These are phyloP conservation scores for Aaosphaeria arxii DNA, from an alignment of 2,329 filamentous ascomycete genomes.

Conservation along the genomic window DNA sequence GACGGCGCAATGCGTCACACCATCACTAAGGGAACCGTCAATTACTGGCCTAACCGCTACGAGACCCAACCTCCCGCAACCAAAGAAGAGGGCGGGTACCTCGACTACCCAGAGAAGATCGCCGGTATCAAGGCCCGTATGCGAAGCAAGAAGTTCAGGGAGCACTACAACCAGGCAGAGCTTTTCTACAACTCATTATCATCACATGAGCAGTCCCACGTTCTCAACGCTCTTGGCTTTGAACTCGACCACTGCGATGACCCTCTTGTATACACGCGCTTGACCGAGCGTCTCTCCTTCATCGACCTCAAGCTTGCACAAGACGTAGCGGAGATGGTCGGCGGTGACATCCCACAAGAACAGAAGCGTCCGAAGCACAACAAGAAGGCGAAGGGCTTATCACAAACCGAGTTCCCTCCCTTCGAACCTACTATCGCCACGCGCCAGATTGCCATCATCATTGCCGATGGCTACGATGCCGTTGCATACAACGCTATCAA, in stretches of 20 bases:
- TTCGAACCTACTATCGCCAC: slow-evolving; percentile 64
- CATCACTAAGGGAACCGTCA: slow-evolving; percentile 69
- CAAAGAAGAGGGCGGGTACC: slow-evolving; percentile 62
- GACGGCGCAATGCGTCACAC: slow-evolving; percentile 72
- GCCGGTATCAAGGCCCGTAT: slow-evolving; percentile 68
- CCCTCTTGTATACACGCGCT: slow-evolving; percentile 68
- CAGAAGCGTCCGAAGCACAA: slow-evolving; percentile 60
- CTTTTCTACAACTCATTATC: slow-evolving; percentile 79
- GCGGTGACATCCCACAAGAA: slow-evolving; percentile 58
- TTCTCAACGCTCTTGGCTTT: slow-evolving; percentile 61
- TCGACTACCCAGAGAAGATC: slow-evolving; percentile 64
- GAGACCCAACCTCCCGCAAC: slow-evolving; percentile 62
- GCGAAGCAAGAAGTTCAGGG: slow-evolving; percentile 70
- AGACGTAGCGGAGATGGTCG: slow-evolving; percentile 67
- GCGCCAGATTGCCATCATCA: slow-evolving; percentile 70
- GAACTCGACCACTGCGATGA: slow-evolving; percentile 83
- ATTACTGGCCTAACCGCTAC: slow-evolving; percentile 78
- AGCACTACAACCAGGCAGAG: slow-evolving; percentile 75
- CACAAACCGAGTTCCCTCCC: slow-evolving; percentile 66
- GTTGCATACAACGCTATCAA: slow-evolving; percentile 64
- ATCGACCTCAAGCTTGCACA: slow-evolving; percentile 70
- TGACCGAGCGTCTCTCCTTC: slow-evolving; percentile 66
- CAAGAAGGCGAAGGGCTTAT: slow-evolving; percentile 63
- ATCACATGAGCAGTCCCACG: slow-evolving; percentile 62
- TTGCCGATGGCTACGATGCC: slow-evolving; percentile 74